phyloP scores from a whole-genome alignment of 805 yeast genomes.

The Saccharomycopsis babjevae region DNA sequence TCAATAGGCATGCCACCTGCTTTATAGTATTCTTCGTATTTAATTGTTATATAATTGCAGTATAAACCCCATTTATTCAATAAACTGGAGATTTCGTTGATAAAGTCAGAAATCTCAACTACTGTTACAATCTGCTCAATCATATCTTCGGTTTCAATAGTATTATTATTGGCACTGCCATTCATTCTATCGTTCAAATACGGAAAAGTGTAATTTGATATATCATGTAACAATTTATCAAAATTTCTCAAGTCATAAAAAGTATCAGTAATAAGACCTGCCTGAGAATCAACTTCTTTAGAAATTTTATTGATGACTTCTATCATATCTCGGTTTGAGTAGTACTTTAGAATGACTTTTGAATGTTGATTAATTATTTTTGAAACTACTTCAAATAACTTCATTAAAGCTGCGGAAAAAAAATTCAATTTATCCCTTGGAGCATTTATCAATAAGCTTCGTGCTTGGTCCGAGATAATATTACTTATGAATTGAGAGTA shows the following conservation, averaged over 20 bases:
- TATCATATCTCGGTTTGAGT: slow-evolving; percentile 53
- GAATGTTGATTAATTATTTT: slow-evolving; percentile 80
- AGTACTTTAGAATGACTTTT: slow-evolving; percentile 61
- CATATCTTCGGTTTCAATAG: slow-evolving; percentile 24
- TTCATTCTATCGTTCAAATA: slow-evolving; percentile 20
- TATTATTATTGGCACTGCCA: neutral
- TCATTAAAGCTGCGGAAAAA: slow-evolving; percentile 50
- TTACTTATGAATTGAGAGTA: slow-evolving; percentile 82
- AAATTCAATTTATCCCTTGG: slow-evolving; percentile 37
- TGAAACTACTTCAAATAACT: slow-evolving; percentile 75
- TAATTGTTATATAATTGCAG: slow-evolving; percentile 56
- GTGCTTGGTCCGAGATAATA: slow-evolving; percentile 70
- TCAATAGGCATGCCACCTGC: slow-evolving; percentile 7
- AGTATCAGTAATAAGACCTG: slow-evolving; percentile 79
- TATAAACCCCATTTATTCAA: slow-evolving; percentile 81
- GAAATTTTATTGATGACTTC: slow-evolving; percentile 67
- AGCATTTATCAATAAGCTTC: slow-evolving; percentile 45
- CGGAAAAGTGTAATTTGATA: slow-evolving; percentile 46
- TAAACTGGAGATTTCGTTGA: slow-evolving; percentile 65
- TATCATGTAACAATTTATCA: slow-evolving; percentile 43
- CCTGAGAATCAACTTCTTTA: slow-evolving; percentile 85
- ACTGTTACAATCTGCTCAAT: slow-evolving; percentile 34
- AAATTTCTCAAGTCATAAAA: slow-evolving; percentile 66
- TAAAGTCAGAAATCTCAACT: slow-evolving; percentile 54
- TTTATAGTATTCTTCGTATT: slow-evolving; percentile 43